Base-by-base conservation (phyloP, 495 filamentous ascomycete species). In the Penicillium waksmanii region DNA sequence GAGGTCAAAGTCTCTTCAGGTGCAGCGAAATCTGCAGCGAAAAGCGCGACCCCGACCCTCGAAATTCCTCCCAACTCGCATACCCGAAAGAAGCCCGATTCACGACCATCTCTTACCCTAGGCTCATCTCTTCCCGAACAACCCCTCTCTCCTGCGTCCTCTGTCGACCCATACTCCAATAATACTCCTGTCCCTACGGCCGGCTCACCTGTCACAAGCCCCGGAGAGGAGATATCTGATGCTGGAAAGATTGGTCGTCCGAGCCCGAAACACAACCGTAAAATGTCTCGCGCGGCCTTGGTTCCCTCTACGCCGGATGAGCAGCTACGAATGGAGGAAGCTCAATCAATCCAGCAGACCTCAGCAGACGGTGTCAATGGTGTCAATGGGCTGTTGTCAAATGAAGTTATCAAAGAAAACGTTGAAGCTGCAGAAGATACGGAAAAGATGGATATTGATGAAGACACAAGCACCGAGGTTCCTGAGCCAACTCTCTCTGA, bases 291-390 rank as follows among this genome's bases (percentile, higher is more conserved):
- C 11, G 49, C 66, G 43, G 66, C 55, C 44, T 55, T 74, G 34
- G 64, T 76, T 50, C 75, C 76, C 12, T 74, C 79, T 2, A 80
- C 79, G 9, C 78, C 81, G 0, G 76, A 82, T 58, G 80, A 79
- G 58, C 81, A 82, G 55, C 67, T 82, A 56, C 73, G 74, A 7
- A 34, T 82, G 47, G 81, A 83, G 62, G 81, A 80, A 61, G 77
- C 76, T 12, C 79, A 77, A 35, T 77, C 79, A 15, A 63, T 76
- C 47, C 72, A 69, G 36, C 66, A 71, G 21, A 69, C 51, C 18
- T 55, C 64, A 12, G 65, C 61, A 4, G 67, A 72, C 50, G 53
- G 47, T 4, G 56, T 44, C n/a, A 42, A n/a, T n/a, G 47, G 52
- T 17, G 21, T 48, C 7, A 60, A 21, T 1, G 8, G 42, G 15